These are phyloP conservation scores for Crucihimalaya himalaica DNA, from an alignment of 345 rosid genomes.

Conservation along the genomic window DNA sequence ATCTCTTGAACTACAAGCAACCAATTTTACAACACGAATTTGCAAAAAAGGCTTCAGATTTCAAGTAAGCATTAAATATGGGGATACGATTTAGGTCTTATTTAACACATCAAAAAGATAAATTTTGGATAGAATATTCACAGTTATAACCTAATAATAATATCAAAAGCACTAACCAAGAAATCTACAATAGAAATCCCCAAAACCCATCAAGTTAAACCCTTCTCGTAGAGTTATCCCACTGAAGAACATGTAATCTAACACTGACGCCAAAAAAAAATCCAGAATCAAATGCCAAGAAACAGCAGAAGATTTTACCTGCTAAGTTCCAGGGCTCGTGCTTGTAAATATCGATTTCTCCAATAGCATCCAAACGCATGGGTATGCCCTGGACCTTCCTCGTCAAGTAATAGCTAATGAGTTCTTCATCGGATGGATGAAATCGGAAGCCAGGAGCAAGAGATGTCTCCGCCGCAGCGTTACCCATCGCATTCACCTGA, in stretches of 20 bases:
- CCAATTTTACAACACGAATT: background rate
- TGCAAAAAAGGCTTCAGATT: background rate
- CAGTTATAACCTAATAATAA: background rate
- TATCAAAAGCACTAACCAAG: background rate
- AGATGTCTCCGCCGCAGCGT: conserved; percentile 39
- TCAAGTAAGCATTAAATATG: too few relatives aligned
- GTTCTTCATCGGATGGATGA: conserved; percentile 84
- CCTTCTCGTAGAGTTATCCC: background rate
- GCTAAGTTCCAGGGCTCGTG: conserved; percentile 73
- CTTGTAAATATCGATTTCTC: conserved; percentile 72
- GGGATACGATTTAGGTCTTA: too few relatives aligned
- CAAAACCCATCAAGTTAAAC: background rate
- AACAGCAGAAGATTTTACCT: conserved; percentile 35
- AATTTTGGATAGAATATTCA: too few relatives aligned
- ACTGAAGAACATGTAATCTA: background rate
- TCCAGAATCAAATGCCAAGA: background rate
- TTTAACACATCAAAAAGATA: too few relatives aligned
- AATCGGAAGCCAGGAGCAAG: conserved; percentile 85
- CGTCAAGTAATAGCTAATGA: conserved; percentile 71
- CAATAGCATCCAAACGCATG: conserved; percentile 59
- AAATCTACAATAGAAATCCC: background rate
- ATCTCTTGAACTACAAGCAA: conserved; percentile 15
- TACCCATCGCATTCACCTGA: too few relatives aligned
- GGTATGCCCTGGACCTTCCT: conserved; percentile 59
- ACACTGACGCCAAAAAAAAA: background rate